Percentiles rank a stretch among this genome's conserved stretches.
Conservation (phyloP, 352 stramenopile genomes). For the Globisporangium radiosum region DNA sequence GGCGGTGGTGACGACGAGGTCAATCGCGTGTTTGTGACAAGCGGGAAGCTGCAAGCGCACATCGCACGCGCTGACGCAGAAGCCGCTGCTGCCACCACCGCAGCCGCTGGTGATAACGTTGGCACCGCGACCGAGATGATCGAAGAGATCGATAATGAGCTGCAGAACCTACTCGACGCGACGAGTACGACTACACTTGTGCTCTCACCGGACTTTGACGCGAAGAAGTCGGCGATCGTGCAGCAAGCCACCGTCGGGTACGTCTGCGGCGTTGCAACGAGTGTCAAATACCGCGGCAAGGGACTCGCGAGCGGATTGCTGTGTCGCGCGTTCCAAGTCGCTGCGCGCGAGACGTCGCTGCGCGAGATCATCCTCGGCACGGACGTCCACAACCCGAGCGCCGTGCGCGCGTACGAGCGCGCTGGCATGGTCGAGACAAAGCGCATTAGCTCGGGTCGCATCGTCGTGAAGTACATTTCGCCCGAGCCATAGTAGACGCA, state of each 20-base stretch:
- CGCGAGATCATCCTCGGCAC: constrained; percentile 15
- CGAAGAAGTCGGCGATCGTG: background rate
- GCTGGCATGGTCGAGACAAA: constrained; percentile 16
- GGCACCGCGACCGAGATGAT: background rate
- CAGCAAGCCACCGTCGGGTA: constrained; percentile 6
- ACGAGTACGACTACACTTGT: background rate
- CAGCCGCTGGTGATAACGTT: no score
- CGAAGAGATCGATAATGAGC: background rate
- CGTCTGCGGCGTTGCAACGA: constrained; percentile 9
- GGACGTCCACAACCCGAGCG: constrained; percentile 12
- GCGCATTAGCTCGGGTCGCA: background rate
- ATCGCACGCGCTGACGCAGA: background rate
- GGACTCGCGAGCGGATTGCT: constrained; percentile 2
- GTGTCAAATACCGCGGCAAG: constrained; percentile 3
- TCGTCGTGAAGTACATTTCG: background rate
- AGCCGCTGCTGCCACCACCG: no score
- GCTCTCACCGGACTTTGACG: background rate
- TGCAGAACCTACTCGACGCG: background rate
- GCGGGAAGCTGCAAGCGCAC: background rate
- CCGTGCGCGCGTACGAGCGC: constrained; percentile 12
- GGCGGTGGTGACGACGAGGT: background rate
- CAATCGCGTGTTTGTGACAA: background rate
- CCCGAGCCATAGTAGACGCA: background rate
- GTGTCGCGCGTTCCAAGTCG: background rate
- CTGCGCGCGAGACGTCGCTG: background rate